Evolutionary conservation across 495 filamentous ascomycete genomes (phyloP), one percentile per base, ranked within the genome.

Genomic region (Antarctomyces pellizariae): DNA sequence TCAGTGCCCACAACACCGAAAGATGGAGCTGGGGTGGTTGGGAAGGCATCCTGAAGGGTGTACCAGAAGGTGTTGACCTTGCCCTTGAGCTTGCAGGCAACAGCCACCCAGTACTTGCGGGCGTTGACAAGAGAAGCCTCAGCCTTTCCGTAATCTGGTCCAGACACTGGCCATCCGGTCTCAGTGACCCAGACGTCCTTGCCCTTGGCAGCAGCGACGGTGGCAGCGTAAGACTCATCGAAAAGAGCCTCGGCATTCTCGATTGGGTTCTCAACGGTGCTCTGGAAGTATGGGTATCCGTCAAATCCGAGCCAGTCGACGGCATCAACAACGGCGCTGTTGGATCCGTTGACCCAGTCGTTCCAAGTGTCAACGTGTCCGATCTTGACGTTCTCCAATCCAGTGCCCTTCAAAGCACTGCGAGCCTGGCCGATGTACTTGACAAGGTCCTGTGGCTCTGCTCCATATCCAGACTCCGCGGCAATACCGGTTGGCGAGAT

Each of bases 361-460:
- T 72, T 78, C 80, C 83, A 92, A 30, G 80, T 91, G 48, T 92
- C 82, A 43, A 89, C 82, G 49, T 90, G 78, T 22, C 83, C 82
- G 37, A 92, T 53, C 7, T 64, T 53, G 18, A 51, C 54, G 21
- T 43, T 45, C 20, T 52, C 52, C 30, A 76, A 52, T 23, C 39
- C 32, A 18, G 76, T 76, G 36, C 59, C 57, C 6, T 48, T 30
- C 37, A 83, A 64, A 33, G 59, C 46, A 5, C 50, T 42, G 28
- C 65, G 59, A 32, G 71, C 62, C 43, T 68, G 50, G 25, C 59
- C 44, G 53, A 84, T 80, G 56, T 72, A 77, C 27, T 46, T 39
- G 38, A 57, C 62, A 24, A 84, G 46, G 8, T 46, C 53, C 19
- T 56, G 52, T 6, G 77, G 68, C 16, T 54, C 48, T 14, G 62